Evolutionary conservation across 2,329 filamentous ascomycete genomes (phyloP).

Genomic region (Stachybotrys elegans): DNA sequence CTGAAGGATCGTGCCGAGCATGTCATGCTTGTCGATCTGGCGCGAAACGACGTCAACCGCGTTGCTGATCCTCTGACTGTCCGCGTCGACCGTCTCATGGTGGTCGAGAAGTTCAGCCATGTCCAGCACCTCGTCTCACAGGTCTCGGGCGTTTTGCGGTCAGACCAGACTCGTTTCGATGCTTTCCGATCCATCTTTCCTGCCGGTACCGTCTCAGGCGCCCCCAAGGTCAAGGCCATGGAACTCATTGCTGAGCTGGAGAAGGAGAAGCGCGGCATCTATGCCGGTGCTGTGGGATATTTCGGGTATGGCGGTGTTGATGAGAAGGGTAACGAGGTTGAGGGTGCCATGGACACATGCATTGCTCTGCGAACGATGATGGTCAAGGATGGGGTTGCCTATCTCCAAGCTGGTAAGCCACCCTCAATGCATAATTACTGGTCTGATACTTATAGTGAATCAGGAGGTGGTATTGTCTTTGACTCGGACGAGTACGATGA

Average conservation of each 20-base stretch:
- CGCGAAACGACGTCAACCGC: slow-evolving; percentile 93
- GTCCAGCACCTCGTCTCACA: slow-evolving; percentile 97
- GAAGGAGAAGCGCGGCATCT: slow-evolving; percentile 88
- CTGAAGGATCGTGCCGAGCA: slow-evolving; percentile 93
- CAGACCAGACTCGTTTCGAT: slow-evolving; percentile 84
- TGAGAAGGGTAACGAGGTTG: slow-evolving; percentile 54
- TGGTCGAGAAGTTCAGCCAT: slow-evolving; percentile 89
- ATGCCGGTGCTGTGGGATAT: slow-evolving; percentile 94
- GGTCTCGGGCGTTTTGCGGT: slow-evolving; percentile 83
- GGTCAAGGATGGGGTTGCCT: slow-evolving; percentile 84
- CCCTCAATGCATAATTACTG: neutral
- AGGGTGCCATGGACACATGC: slow-evolving; percentile 89
- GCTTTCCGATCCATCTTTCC: slow-evolving; percentile 96
- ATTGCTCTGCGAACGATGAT: slow-evolving; percentile 87
- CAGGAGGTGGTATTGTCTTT: slow-evolving; percentile 84
- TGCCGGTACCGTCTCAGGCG: slow-evolving; percentile 90
- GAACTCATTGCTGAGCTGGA: slow-evolving; percentile 94
- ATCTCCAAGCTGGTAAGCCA: slow-evolving; percentile 69
- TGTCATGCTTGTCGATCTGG: slow-evolving; percentile 96
- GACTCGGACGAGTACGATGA: slow-evolving; percentile 92
- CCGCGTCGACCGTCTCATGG: slow-evolving; percentile 89
- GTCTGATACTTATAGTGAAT: slow-evolving; percentile 2
- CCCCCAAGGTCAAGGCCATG: slow-evolving; percentile 95
- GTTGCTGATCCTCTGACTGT: slow-evolving; percentile 89
- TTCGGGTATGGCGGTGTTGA: slow-evolving; percentile 81